Conservation (phyloP, 192 early-diverging fungal genomes). For the Coemansia sp. region DNA sequence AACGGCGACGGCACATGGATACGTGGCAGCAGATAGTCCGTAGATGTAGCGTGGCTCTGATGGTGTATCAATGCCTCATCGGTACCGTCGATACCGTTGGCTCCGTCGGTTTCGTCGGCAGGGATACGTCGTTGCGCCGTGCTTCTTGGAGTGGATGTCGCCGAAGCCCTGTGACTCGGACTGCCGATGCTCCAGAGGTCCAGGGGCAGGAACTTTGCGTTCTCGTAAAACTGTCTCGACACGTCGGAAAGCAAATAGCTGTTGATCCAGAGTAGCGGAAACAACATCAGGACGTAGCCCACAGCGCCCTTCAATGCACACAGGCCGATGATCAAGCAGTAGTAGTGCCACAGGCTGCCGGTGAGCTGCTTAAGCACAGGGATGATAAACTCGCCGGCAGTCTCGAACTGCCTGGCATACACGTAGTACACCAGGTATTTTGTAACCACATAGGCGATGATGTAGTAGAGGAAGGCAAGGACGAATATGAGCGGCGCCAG, state of each 20-base stretch:
- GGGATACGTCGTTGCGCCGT: neutral
- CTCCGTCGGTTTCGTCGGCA: neutral
- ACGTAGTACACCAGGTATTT: constrained; percentile 79
- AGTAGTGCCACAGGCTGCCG: constrained; percentile 51
- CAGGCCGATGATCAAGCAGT: constrained; percentile 47
- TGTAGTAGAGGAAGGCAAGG: constrained; percentile 67
- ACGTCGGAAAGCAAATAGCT: constrained; percentile 37
- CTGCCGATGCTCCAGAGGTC: constrained; percentile 21
- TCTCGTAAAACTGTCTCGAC: constrained; percentile 43
- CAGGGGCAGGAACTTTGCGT: constrained; percentile 36
- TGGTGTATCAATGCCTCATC: neutral
- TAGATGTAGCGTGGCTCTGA: constrained; percentile 39
- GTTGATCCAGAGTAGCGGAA: constrained; percentile 48
- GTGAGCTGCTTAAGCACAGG: constrained; percentile 44
- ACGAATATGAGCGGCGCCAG: constrained; percentile 67
- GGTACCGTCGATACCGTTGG: neutral
- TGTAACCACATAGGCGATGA: constrained; percentile 60
- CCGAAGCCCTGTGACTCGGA: neutral
- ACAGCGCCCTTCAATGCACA: constrained; percentile 46
- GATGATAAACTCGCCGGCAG: constrained; percentile 57
- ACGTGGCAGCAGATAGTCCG: constrained; percentile 43
- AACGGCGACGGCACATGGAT: constrained; percentile 30
- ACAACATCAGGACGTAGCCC: constrained; percentile 36
- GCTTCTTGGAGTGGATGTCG: neutral
- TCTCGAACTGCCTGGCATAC: constrained; percentile 70